phyloP scores from a whole-genome alignment of 2,329 filamentous ascomycete genomes.

The Penicillium sp. region DNA sequence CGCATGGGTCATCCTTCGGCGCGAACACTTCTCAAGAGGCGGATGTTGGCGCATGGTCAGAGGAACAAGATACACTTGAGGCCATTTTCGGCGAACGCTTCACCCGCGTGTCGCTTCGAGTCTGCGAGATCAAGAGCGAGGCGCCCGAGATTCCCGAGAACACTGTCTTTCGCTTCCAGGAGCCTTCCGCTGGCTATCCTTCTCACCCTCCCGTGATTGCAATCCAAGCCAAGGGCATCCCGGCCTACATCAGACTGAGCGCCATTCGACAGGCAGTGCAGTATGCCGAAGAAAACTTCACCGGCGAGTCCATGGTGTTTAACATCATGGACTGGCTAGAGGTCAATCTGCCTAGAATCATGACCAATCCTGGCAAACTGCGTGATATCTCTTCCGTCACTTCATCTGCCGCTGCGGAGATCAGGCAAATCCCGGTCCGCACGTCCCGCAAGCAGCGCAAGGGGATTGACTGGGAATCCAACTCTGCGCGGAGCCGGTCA shows the following conservation, averaged over 20 bases:
- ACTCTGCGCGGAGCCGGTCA: slow-evolving; percentile 53
- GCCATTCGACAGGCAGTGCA: slow-evolving; percentile 70
- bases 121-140: slow-evolving; percentile 66
- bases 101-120: slow-evolving; percentile 52
- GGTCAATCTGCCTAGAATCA: slow-evolving; percentile 71
- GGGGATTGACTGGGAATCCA: slow-evolving; percentile 59
- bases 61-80: slow-evolving; percentile 76
- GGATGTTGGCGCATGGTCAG: slow-evolving; percentile 63
- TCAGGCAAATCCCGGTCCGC: slow-evolving; percentile 22
- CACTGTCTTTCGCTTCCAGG: slow-evolving; percentile 61
- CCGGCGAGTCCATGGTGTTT: slow-evolving; percentile 87
- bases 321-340: slow-evolving; percentile 89
- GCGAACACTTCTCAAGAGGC: slow-evolving; percentile 14
- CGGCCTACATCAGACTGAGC: slow-evolving; percentile 88
- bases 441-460: slow-evolving; percentile 44
- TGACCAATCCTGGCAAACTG: slow-evolving; percentile 76
- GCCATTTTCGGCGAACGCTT: slow-evolving; percentile 79
- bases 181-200: slow-evolving; percentile 66
- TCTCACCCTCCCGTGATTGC: slow-evolving; percentile 60
- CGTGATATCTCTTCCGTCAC: slow-evolving; percentile 77
- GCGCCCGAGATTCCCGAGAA: slow-evolving; percentile 39
- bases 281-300: slow-evolving; percentile 63
- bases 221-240: slow-evolving; percentile 62
- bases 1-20: slow-evolving; percentile 40
- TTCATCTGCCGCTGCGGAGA: slow-evolving; percentile 39